phyloP scores from a whole-genome alignment of 495 filamentous ascomycete genomes.

The Cryomyces minteri region DNA sequence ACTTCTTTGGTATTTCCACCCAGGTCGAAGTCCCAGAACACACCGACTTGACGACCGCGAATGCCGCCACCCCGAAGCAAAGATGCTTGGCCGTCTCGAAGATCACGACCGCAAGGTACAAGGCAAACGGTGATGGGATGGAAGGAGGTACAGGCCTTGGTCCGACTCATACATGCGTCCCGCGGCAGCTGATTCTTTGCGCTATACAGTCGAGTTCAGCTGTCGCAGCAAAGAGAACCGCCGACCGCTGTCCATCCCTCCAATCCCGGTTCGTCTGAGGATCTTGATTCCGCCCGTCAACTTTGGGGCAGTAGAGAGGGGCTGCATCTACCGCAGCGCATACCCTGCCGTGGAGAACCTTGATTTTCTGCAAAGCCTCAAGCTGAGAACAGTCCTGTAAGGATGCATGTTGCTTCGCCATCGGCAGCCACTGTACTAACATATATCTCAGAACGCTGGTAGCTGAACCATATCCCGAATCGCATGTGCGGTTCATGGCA shows the following conservation, averaged over 20 bases:
- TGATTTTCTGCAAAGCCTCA: conserved; percentile 39
- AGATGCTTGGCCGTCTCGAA: too few species aligned
- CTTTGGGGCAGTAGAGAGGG: conserved; percentile 44
- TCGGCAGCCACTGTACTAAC: conserved; percentile 4
- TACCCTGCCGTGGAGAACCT: conserved; percentile 51
- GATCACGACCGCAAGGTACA: background rate
- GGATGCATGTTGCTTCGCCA: conserved; percentile 10
- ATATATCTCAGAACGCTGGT: conserved; percentile 46
- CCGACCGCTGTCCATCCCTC: background rate
- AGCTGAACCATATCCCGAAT: conserved; percentile 38
- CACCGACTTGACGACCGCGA: background rate
- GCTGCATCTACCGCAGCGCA: conserved; percentile 52
- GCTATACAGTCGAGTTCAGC: background rate
- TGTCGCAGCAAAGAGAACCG: background rate
- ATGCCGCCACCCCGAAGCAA: background rate
- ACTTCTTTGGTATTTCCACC: too few species aligned
- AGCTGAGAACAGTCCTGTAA: conserved; percentile 60
- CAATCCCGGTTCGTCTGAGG: conserved; percentile 3
- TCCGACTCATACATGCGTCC: background rate
- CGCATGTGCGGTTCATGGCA: conserved; percentile 40
- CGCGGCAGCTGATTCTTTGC: background rate
- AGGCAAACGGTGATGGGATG: background rate
- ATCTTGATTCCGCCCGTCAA: conserved; percentile 33
- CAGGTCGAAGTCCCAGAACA: background rate
- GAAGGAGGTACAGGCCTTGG: background rate